Conservation (phyloP, 2,329 filamentous ascomycete species). For the Talaromyces amestolkiae region DNA sequence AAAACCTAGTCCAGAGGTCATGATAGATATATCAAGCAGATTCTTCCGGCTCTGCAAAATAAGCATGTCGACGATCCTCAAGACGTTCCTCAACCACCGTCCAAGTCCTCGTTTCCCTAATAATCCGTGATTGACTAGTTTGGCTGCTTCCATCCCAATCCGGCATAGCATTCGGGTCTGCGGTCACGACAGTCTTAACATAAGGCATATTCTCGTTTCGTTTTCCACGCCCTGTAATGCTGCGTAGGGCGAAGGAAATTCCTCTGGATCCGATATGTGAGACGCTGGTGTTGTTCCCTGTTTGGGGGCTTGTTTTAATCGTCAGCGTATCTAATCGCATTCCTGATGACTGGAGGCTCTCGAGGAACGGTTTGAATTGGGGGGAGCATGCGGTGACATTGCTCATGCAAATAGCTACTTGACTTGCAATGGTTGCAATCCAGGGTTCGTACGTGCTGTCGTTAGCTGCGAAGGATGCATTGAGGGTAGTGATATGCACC, state of each 20-base stretch:
- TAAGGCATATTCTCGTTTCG: slow-evolving; percentile 7
- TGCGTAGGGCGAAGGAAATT: slow-evolving; percentile 21
- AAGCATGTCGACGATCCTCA: slow-evolving; percentile 18
- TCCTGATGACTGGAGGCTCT: slow-evolving; percentile 30
- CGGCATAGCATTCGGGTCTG: slow-evolving; percentile 18
- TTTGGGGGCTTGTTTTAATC: slow-evolving; percentile 21
- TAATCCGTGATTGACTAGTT: slow-evolving; percentile 29
- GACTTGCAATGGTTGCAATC: slow-evolving; percentile 24
- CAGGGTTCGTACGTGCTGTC: slow-evolving; percentile 27
- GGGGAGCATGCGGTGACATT: slow-evolving; percentile 32
- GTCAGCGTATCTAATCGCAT: slow-evolving; percentile 25
- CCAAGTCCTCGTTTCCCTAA: slow-evolving; percentile 28
- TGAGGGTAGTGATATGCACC: slow-evolving; percentile 25
- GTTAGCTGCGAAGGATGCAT: slow-evolving; percentile 10
- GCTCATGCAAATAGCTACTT: slow-evolving; percentile 23
- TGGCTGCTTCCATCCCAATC: slow-evolving; percentile 29
- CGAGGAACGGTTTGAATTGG: slow-evolving; percentile 34
- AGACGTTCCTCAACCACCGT: slow-evolving; percentile 24
- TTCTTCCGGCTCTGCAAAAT: not conserved
- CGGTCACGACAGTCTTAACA: slow-evolving; percentile 17
- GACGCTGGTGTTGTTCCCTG: not conserved
- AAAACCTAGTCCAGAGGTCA: not conserved
- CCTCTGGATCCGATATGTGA: slow-evolving; percentile 12
- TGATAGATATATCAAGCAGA: not conserved
- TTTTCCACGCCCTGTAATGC: slow-evolving; percentile 18